These are phyloP conservation scores for Phytopythium boreale DNA, from an alignment of 352 stramenopile genomes.

Conservation along the genomic window DNA sequence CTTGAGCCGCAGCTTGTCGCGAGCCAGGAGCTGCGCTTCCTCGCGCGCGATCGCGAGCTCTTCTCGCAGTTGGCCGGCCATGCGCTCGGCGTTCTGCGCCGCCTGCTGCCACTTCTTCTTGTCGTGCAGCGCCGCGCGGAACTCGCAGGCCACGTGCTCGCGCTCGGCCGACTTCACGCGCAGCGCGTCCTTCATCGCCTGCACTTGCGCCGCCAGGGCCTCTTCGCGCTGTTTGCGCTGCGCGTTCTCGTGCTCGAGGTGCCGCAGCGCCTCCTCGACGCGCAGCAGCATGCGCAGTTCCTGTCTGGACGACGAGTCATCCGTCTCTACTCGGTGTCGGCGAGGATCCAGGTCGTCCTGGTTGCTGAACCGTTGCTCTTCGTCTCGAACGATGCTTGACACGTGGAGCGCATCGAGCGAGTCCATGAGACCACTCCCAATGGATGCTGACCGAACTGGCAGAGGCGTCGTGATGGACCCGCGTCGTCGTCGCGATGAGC, in stretches of 20 bases:
- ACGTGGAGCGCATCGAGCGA: neutral
- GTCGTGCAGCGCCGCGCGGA: conserved; percentile 34
- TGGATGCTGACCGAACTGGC: neutral
- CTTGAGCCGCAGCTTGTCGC: conserved; percentile 55
- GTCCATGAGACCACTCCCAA: neutral
- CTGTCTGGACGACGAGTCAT: neutral
- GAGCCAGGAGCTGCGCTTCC: conserved; percentile 57
- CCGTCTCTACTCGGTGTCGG: conserved; percentile 19
- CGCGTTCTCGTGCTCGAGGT: conserved; percentile 69
- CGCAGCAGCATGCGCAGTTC: conserved; percentile 68
- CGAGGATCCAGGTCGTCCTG: neutral
- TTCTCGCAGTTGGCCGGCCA: conserved; percentile 49
- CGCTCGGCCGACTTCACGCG: conserved; percentile 50
- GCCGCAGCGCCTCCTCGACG: conserved; percentile 63
- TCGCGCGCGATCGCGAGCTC: conserved; percentile 60
- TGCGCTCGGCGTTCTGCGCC: conserved; percentile 40
- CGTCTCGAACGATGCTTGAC: neutral
- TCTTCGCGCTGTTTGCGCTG: conserved; percentile 43
- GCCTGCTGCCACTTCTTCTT: conserved; percentile 58
- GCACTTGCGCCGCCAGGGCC: conserved; percentile 47
- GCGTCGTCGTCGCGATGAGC: neutral
- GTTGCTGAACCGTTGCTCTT: neutral
- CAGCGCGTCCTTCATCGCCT: conserved; percentile 49
- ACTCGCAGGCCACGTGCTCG: conserved; percentile 47
- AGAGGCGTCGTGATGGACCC: neutral